These are phyloP conservation scores for Mucor irregularis DNA, from an alignment of 371 early-diverging fungal genomes.

Conservation along the genomic window DNA sequence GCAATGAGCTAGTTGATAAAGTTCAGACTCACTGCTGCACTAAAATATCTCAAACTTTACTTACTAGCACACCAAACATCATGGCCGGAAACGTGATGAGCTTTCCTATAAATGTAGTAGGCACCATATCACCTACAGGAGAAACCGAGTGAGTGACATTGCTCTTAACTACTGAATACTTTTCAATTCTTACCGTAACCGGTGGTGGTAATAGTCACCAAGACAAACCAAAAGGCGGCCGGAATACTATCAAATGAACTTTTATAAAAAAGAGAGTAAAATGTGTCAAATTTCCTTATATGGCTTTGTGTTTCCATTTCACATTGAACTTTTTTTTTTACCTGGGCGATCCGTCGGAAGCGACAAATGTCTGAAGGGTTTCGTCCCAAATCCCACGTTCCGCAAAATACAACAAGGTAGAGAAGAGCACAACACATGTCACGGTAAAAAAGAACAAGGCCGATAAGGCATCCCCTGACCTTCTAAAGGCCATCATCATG, in stretches of 20 bases:
- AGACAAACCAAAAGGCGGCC: conserved; percentile 79
- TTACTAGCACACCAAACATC: conserved; percentile 78
- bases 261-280: conserved; percentile 20
- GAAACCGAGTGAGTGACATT: too few relatives aligned
- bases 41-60: neutral
- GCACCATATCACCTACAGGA: conserved; percentile 66
- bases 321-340: too few relatives aligned
- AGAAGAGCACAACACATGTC: conserved; percentile 72
- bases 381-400: conserved; percentile 85
- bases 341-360: conserved; percentile 19
- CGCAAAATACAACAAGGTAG: conserved; percentile 83
- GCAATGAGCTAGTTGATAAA: conserved; percentile 62
- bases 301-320: too few relatives aligned
- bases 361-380: conserved; percentile 43
- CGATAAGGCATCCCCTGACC: conserved; percentile 76
- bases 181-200: conserved; percentile 64
- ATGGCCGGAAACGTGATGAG: conserved; percentile 82
- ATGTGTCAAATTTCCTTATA: conserved; percentile 9
- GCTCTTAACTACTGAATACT: conserved; percentile 20
- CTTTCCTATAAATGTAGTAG: conserved; percentile 81
- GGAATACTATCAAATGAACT: conserved; percentile 82
- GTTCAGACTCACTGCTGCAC: neutral
- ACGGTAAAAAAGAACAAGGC: conserved; percentile 80
- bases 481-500: conserved; percentile 79
- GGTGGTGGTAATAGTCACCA: conserved; percentile 85